Percentiles rank a stretch among this genome's conserved stretches.
Evolutionary conservation across 1,284 basidiomycete species (phyloP).

Genomic region (Thecaphora thlaspeos): DNA sequence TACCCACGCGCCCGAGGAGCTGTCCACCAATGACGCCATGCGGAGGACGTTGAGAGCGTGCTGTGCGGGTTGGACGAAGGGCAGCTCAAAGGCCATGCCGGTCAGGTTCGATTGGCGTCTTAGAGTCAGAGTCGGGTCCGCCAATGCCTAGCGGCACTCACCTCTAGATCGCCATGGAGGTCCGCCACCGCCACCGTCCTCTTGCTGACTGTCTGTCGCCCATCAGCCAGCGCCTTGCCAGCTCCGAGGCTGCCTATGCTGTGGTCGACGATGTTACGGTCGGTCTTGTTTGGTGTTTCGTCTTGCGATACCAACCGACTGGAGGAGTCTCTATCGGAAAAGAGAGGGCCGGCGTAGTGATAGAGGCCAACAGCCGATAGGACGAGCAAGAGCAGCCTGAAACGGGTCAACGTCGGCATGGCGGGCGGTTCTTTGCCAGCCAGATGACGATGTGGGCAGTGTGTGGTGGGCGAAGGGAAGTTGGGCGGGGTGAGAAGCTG

Average conservation of each 20-base stretch:
- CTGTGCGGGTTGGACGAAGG: not conserved
- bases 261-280: not conserved
- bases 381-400: slow-evolving; percentile 8
- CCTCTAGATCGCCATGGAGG: slow-evolving; percentile 49
- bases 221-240: slow-evolving; percentile 2
- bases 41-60: slow-evolving; percentile 50
- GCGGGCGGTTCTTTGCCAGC: too few species aligned
- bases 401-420: not conserved
- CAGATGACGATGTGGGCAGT: too few species aligned
- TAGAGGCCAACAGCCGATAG: slow-evolving; percentile 12
- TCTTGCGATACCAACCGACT: too few species aligned
- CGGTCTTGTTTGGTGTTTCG: not conserved
- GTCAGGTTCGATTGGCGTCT: too few species aligned
- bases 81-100: too few species aligned
- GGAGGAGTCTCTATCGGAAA: too few species aligned
- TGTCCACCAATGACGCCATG: slow-evolving; percentile 37
- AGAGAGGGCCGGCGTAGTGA: slow-evolving; percentile 6
- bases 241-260: slow-evolving; percentile 3
- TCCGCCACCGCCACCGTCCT: slow-evolving; percentile 51
- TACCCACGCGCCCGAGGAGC: slow-evolving; percentile 21
- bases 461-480: too few species aligned
- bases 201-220: slow-evolving; percentile 10
- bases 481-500: too few species aligned
- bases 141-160: not conserved
- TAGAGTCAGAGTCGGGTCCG: too few species aligned